phyloP scores from a whole-genome alignment of 257 asterid species.

The Coffea canephora region DNA sequence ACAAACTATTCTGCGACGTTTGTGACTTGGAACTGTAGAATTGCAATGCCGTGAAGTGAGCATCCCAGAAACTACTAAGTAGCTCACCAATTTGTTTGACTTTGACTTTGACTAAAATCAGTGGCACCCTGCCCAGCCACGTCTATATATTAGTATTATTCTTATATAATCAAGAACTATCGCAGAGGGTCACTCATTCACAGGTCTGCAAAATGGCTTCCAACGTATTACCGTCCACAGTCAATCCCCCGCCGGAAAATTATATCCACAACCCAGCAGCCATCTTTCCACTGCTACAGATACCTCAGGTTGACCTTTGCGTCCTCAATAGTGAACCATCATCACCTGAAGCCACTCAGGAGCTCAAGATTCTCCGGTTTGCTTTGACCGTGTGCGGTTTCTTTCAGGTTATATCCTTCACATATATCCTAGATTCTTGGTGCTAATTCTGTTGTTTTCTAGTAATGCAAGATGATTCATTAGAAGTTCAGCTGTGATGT shows the following conservation, averaged over 20 bases:
- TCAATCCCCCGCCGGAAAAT: constrained; percentile 23
- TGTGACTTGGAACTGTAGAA: too few relatives aligned
- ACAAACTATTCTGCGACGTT: too few relatives aligned
- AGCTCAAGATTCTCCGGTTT: constrained; percentile 26
- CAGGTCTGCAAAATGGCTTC: background rate
- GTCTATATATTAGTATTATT: too few relatives aligned
- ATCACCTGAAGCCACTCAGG: constrained; percentile 24
- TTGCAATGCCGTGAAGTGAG: too few relatives aligned
- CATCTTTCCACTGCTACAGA: constrained; percentile 21
- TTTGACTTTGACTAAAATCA: too few relatives aligned
- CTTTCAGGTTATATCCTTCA: constrained; percentile 30
- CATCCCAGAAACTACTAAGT: too few relatives aligned
- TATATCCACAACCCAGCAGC: constrained; percentile 25
- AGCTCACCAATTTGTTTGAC: too few relatives aligned
- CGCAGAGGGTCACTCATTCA: too few relatives aligned
- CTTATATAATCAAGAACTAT: too few relatives aligned
- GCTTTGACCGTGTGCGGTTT: constrained; percentile 33
- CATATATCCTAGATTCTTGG: too few relatives aligned
- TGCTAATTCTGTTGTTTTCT: too few relatives aligned
- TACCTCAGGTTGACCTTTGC: constrained; percentile 32
- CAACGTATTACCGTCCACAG: background rate
- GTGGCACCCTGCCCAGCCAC: too few relatives aligned
- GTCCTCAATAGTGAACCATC: constrained; percentile 26
- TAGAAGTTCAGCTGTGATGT: background rate
- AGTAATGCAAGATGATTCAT: background rate